Base-by-base conservation (phyloP, 2,329 filamentous ascomycete species). In the Phialophora expanda region DNA sequence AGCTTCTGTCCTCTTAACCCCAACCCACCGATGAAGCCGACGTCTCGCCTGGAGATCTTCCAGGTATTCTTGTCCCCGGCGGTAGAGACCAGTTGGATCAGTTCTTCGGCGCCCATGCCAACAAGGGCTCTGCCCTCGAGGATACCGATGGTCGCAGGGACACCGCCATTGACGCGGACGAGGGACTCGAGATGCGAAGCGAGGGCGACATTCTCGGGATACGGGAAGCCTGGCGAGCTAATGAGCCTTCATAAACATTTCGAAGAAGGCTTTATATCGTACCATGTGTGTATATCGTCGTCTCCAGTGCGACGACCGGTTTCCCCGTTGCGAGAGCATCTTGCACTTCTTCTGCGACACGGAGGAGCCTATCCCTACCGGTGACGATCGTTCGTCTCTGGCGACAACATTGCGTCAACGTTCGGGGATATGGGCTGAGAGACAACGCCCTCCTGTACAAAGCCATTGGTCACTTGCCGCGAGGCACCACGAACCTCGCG, bases 231-330 rank as follows among this genome's bases (percentile, higher is more conserved):
- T 87, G 69, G 12, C 17, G 11, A 61, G n/a, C 44, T n/a, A 22
- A 34, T 64, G 34, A 67, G 64, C 38, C 54, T 66, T 48, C 38
- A 48, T 32, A 30, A 26, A 7, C 38, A 56, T 50, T 50, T 30
- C n/a, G 32, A 22, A 28, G 55, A 24, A 68, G 53, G 56, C 17
- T 14, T 24, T 28, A 58, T 38, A 20, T n/a, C 55, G 60, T 78
- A 83, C 93, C 93, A 79, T 99, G 95, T 1, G 95, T 99, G 78
- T 99, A 98, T 72, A 99, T 98, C 4, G 95, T 97, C 1, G 92
- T 93, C 78, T 99, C 95, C 4, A 99, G 84, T 17, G 94, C 95
- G 11, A 99, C 93, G 3, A 99, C 89, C 0, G 95, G 94, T 73
- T 87, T 89, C 64, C 89, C 88, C 12, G 87, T 85, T 50, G 86